Evolutionary conservation across 768 basidiomycete genomes (phyloP).

Genomic region (Omphalotus guepiniiformis): DNA sequence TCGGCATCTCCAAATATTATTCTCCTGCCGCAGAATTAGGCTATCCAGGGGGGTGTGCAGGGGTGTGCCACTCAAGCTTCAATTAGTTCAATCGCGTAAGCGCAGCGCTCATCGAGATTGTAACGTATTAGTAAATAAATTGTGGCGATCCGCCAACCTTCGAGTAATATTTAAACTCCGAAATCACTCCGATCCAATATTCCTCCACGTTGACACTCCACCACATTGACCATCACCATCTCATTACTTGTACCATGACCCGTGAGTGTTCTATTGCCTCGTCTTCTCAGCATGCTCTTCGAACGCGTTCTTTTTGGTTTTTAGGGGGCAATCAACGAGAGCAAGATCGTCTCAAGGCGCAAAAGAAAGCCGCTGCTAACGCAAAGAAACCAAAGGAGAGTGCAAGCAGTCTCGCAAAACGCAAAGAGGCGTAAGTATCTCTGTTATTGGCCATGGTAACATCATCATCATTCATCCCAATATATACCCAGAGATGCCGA

Average conservation of each 20-base stretch:
- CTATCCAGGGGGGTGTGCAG: too few relatives aligned
- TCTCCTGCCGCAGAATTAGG: too few relatives aligned
- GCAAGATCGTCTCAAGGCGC: constrained; percentile 64
- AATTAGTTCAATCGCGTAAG: too few relatives aligned
- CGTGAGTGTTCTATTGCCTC: constrained; percentile 35
- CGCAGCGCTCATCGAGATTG: too few relatives aligned
- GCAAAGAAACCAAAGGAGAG: constrained; percentile 73
- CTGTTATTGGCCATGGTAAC: constrained; percentile 16
- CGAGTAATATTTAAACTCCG: neutral
- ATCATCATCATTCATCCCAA: constrained; percentile 13
- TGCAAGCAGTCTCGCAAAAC: constrained; percentile 53
- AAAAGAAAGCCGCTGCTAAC: constrained; percentile 58
- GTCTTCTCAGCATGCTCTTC: constrained; percentile 7
- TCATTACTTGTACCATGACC: constrained; percentile 52
- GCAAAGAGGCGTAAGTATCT: constrained; percentile 68
- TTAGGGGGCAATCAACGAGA: constrained; percentile 84
- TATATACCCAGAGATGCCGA: constrained; percentile 62
- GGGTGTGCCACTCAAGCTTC: too few relatives aligned
- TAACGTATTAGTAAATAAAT: too few relatives aligned
- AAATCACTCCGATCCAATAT: neutral
- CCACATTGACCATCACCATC: constrained; percentile 9
- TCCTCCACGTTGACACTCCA: constrained; percentile 14
- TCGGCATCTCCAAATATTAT: too few relatives aligned
- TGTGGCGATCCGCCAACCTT: too few relatives aligned
- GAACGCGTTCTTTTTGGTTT: constrained; percentile 12